phyloP scores from a whole-genome alignment of 345 rosid species.

The Corchorus capsularis region DNA sequence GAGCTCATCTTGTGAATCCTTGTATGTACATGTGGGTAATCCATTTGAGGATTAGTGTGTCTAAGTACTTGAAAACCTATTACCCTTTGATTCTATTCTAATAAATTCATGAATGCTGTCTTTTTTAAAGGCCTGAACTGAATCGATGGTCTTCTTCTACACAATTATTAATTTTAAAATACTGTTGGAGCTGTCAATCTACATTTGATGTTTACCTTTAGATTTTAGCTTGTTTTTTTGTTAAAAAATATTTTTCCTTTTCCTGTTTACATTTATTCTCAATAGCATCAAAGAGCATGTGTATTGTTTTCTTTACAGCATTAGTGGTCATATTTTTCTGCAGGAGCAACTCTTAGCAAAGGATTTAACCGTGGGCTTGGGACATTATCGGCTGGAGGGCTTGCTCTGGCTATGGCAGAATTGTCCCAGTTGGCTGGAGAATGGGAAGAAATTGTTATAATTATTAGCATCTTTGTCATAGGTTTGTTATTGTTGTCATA shows the following conservation, averaged over 20 bases:
- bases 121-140: background rate
- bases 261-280: background rate
- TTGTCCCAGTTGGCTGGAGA: conserved; percentile 65
- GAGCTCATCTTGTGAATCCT: background rate
- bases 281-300: background rate
- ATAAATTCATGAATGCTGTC: background rate
- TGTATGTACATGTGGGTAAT: background rate
- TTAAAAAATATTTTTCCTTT: background rate
- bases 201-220: background rate
- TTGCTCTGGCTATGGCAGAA: conserved; percentile 85
- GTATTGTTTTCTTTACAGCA: background rate
- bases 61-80: background rate
- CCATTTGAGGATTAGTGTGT: background rate
- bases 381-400: conserved; percentile 93
- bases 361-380: conserved; percentile 89
- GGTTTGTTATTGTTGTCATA: conserved; percentile 39
- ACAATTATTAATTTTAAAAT: background rate
- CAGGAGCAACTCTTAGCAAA: conserved; percentile 95
- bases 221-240: background rate
- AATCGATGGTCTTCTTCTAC: background rate
- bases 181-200: background rate
- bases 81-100: background rate
- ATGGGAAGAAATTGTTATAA: conserved; percentile 65
- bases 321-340: conserved; percentile 15
- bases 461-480: conserved; percentile 69